These are phyloP conservation scores for Umbellularia californica DNA, from an alignment of 164 flowering plant genomes.

Conservation along the genomic window DNA sequence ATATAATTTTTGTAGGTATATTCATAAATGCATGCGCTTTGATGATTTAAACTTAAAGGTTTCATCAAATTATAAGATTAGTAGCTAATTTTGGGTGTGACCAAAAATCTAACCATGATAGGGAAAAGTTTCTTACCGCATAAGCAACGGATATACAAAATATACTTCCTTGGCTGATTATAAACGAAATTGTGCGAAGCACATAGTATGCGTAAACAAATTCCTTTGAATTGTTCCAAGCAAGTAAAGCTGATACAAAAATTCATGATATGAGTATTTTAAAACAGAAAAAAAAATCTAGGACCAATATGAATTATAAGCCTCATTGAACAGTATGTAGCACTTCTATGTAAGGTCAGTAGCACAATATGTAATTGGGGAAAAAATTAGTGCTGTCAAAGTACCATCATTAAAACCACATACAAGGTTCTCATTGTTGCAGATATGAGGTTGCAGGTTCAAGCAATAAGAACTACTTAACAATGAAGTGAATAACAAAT, in stretches of 20 bases:
- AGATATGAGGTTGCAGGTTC: not conserved
- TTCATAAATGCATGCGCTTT: not conserved
- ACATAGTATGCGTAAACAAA: constrained; percentile 77
- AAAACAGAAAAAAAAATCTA: not conserved
- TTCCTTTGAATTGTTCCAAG: constrained; percentile 48
- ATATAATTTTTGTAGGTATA: not conserved
- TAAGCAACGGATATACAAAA: constrained; percentile 89
- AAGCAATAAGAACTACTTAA: no score
- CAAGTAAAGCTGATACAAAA: constrained; percentile 63
- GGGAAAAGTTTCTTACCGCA: constrained; percentile 43
- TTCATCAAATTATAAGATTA: not conserved
- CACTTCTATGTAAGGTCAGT: no score
- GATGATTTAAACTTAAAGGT: not conserved
- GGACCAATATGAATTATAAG: not conserved
- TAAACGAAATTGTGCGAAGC: constrained; percentile 67
- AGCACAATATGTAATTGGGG: no score
- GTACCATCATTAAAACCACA: no score
- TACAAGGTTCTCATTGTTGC: no score
- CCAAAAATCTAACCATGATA: not conserved
- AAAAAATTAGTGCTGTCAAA: no score
- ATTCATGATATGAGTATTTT: not conserved
- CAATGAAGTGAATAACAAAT: no score
- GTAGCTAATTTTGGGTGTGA: not conserved
- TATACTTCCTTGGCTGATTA: constrained; percentile 88
- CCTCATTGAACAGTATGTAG: not conserved